Conservation (phyloP, 2,329 filamentous ascomycete genomes). For the Fusarium sp. region DNA sequence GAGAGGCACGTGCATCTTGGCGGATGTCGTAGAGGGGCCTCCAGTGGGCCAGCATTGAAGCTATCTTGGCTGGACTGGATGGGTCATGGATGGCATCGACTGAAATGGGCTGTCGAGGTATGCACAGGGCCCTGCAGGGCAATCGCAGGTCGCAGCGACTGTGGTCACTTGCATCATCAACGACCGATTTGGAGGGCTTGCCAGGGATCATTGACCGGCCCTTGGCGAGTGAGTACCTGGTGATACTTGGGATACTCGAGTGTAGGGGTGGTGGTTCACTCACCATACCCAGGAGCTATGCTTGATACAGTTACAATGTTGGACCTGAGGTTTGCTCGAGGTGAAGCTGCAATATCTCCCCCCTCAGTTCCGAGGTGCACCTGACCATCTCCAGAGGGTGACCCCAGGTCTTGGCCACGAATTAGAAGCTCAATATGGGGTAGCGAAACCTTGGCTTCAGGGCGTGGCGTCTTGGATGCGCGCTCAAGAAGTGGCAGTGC, state of each 20-base stretch:
- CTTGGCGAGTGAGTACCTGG: constrained; percentile 2
- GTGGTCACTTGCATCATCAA: constrained; percentile 1
- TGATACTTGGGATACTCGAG: not conserved
- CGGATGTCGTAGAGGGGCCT: not conserved
- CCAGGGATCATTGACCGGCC: not conserved
- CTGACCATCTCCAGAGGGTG: constrained; percentile 27
- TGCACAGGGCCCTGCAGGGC: constrained; percentile 4
- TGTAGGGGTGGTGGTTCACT: not conserved
- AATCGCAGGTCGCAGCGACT: not conserved
- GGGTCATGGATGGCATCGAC: not conserved
- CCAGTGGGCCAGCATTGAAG: not conserved
- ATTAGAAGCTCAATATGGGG: constrained; percentile 31
- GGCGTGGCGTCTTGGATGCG: constrained; percentile 30
- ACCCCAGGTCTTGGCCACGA: constrained; percentile 37
- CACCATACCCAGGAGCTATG: not conserved
- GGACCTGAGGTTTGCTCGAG: not conserved
- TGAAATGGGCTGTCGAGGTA: constrained; percentile 1
- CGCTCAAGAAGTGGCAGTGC: constrained; percentile 32
- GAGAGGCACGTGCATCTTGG: constrained; percentile 10
- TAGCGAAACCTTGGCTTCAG: constrained; percentile 38
- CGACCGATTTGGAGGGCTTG: constrained; percentile 8
- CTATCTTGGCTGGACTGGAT: not conserved
- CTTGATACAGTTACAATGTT: not conserved
- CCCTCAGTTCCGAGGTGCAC: constrained; percentile 21
- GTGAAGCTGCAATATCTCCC: constrained; percentile 7